phyloP scores from a whole-genome alignment of 2,329 filamentous ascomycete genomes.

The Diaporthe capsici region DNA sequence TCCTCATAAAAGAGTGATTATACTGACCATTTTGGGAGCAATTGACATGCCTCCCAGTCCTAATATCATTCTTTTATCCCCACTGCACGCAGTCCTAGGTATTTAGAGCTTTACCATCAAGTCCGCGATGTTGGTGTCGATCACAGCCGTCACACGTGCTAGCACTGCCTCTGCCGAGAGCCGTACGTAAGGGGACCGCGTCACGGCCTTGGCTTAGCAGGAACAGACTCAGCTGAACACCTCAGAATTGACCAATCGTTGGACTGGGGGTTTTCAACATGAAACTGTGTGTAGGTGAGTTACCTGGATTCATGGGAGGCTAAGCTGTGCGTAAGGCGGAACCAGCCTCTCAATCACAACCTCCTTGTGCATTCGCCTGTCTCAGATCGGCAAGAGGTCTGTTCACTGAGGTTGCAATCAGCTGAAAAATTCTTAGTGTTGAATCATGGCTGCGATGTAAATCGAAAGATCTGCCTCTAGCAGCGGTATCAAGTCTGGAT shows the following conservation, averaged over 20 bases:
- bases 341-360: neutral
- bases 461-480: neutral
- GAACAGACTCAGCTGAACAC: constrained; percentile 22
- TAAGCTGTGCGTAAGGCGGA: neutral
- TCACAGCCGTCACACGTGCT: constrained; percentile 10
- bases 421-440: neutral
- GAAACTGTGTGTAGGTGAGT: neutral
- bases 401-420: neutral
- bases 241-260: neutral
- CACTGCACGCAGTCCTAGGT: neutral
- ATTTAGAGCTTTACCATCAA: neutral
- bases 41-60: fast-evolving
- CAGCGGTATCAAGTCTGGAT: neutral
- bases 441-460: neutral
- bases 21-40: neutral
- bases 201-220: constrained; percentile 31
- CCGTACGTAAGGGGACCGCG: constrained; percentile 33
- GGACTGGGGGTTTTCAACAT: neutral
- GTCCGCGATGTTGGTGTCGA: neutral
- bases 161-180: constrained; percentile 31
- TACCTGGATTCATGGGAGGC: neutral
- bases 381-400: neutral
- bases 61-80: neutral
- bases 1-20: neutral
- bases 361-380: neutral